Percentiles rank a stretch among this genome's conserved stretches.
Conservation (phyloP, 2,329 filamentous ascomycete species). For the Calonectria pseudoturangicola region DNA sequence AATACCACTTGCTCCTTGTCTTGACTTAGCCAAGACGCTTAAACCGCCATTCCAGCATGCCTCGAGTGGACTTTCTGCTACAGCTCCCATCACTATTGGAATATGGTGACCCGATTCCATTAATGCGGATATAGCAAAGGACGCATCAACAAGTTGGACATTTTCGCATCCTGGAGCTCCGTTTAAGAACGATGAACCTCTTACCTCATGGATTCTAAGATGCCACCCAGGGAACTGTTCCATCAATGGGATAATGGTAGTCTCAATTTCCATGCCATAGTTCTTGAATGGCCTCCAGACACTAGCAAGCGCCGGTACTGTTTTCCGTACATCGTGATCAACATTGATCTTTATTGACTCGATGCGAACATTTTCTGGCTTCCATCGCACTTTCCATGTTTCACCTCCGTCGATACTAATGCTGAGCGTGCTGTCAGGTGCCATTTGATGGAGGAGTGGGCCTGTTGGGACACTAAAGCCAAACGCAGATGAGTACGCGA, state of each 20-base stretch:
- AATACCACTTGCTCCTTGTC: conserved; percentile 30
- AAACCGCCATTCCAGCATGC: background rate
- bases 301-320: conserved; percentile 27
- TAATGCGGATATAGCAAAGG: conserved; percentile 37
- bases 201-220: conserved; percentile 45
- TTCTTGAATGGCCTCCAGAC: conserved; percentile 52
- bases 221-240: conserved; percentile 53
- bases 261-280: conserved; percentile 42
- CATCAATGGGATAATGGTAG: conserved; percentile 47
- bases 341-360: background rate
- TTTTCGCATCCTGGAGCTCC: background rate
- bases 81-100: background rate
- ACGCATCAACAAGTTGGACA: conserved; percentile 33
- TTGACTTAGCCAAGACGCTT: conserved; percentile 15
- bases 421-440: conserved; percentile 52
- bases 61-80: background rate
- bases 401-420: conserved; percentile 53
- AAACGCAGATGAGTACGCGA: conserved; percentile 67
- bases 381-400: conserved; percentile 49
- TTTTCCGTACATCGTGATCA: background rate
- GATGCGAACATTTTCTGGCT: conserved; percentile 5
- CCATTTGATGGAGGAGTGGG: conserved; percentile 48
- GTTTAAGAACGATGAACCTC: background rate
- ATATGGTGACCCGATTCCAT: conserved; percentile 29
- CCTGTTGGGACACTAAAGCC: conserved; percentile 63